Evolutionary conservation across 2,329 filamentous ascomycete genomes (phyloP), one percentile per base, ranked within the genome.

Genomic region (Fusarium equiseti): DNA sequence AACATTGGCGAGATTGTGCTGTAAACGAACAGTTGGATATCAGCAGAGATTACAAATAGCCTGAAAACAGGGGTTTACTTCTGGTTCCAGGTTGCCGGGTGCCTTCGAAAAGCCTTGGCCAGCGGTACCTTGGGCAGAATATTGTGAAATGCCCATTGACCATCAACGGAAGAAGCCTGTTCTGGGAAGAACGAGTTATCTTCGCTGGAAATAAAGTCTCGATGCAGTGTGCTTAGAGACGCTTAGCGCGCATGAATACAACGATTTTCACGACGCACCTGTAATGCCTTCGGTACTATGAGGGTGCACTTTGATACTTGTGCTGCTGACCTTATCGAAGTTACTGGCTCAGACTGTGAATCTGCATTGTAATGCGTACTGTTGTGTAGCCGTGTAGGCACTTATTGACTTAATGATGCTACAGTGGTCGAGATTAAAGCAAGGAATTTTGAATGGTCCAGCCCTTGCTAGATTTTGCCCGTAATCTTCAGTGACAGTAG

Each of bases 1-100:
- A 92, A 91, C 72, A 85, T 90, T 63, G 93, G 91, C 18, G 93
- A 96, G 79, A 86, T 92, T 42, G 86, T 91, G 27, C 80, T 95
- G 35, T 94, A 69, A 54, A 59, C 29, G 58, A 53, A 53, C 55
- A 22, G 27, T 48, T 63, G 45, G 55, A 50, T 55, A 43, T 46
- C 66, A 62, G 42, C 43, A 66, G 31, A 50, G 35, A 50, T 61
- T 42, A 62, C n/a, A 62, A 27, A 16, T 35, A 29, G 42, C 53
- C 35, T 66, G 44, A 31, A 29, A 48, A 24, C n/a, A 38, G 22
- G 48, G 45, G 12, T 48, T 46, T 53, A 53, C 57, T 69, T 43
- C 42, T 55, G 44, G 48, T 27, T 51, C 43, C 29, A 43, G 51
- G 35, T 38, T 67, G 57, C 49, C 35, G 26, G 49, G 35, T 40